phyloP scores from a whole-genome alignment of 2,329 filamentous ascomycete genomes.

The Thielaviopsis euricoi region DNA sequence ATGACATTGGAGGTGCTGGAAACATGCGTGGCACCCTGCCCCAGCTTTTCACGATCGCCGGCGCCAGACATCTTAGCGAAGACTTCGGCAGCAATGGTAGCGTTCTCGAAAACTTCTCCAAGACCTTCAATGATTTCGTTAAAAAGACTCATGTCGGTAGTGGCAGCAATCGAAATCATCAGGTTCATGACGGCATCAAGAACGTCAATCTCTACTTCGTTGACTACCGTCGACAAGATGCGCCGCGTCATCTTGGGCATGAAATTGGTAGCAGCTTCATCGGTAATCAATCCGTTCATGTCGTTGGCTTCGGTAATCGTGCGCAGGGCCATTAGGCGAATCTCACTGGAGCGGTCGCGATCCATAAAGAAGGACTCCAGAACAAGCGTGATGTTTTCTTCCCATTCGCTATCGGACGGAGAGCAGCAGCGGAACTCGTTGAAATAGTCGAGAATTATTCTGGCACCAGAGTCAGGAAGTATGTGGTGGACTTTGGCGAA shows the following conservation, averaged over 20 bases:
- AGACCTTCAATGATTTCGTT: slow-evolving; percentile 26
- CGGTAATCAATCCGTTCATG: slow-evolving; percentile 40
- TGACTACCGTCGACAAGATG: slow-evolving; percentile 42
- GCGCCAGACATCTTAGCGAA: slow-evolving; percentile 14
- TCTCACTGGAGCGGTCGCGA: slow-evolving; percentile 38
- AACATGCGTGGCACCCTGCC: slow-evolving; percentile 9
- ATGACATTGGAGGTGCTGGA: slow-evolving; percentile 53
- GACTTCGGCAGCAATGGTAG: slow-evolving; percentile 2
- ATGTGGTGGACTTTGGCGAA: slow-evolving; percentile 44
- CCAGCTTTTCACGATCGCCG: slow-evolving; percentile 14
- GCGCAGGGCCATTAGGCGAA: slow-evolving; percentile 46
- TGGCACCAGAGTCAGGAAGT: slow-evolving; percentile 47
- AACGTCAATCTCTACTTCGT: slow-evolving; percentile 48
- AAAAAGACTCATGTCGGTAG: slow-evolving; percentile 42
- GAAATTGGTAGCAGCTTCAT: slow-evolving; percentile 39
- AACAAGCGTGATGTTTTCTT: slow-evolving; percentile 43
- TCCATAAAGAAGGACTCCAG: slow-evolving; percentile 49
- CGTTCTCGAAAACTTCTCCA: slow-evolving; percentile 9
- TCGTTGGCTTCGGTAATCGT: slow-evolving; percentile 43
- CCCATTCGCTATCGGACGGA: slow-evolving; percentile 54
- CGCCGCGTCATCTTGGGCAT: slow-evolving; percentile 42
- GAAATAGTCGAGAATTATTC: slow-evolving; percentile 50
- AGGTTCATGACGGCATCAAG: slow-evolving; percentile 49
- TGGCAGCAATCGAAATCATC: slow-evolving; percentile 45
- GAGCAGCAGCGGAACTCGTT: slow-evolving; percentile 54